Percentiles rank a stretch among this genome's conserved stretches.
These are phyloP conservation scores for Ustilago esculenta DNA, from an alignment of 1,284 basidiomycete species.

Conservation along the genomic window DNA sequence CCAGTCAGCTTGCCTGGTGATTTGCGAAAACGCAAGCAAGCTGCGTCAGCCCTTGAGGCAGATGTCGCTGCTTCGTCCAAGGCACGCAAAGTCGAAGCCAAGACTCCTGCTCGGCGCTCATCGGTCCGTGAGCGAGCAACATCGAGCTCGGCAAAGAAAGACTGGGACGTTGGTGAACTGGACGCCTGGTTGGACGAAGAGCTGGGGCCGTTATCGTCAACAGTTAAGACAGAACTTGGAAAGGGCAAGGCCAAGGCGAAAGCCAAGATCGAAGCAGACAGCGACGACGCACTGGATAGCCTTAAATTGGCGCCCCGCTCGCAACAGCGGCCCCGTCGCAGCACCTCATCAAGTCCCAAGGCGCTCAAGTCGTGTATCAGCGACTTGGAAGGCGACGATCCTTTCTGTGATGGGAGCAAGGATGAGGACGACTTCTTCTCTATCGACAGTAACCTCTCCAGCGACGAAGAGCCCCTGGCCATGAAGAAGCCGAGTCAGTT, in stretches of 20 bases:
- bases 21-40: constrained; percentile 26
- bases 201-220: constrained; percentile 7
- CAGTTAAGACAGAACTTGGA: constrained; percentile 3
- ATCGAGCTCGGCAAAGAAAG: constrained; percentile 6
- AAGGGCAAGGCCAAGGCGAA: constrained; percentile 36
- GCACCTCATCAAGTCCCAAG: constrained; percentile 15
- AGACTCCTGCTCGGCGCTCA: neutral
- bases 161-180: constrained; percentile 15
- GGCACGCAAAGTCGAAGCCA: constrained; percentile 5
- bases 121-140: constrained; percentile 8
- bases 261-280: constrained; percentile 10
- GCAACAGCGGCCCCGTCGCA: constrained; percentile 35
- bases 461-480: constrained; percentile 35
- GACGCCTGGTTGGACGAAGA: constrained; percentile 25
- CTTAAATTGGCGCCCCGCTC: constrained; percentile 22
- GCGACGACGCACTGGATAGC: constrained; percentile 30
- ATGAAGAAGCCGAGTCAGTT: constrained; percentile 5
- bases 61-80: constrained; percentile 1
- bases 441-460: constrained; percentile 21
- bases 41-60: neutral
- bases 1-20: neutral
- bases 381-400: constrained; percentile 17
- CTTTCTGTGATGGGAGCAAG: neutral
- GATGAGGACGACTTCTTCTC: constrained; percentile 10
- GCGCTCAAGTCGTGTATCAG: constrained; percentile 8